These are phyloP conservation scores for Myxozyma geophila DNA, from an alignment of 805 yeast genomes.

Conservation along the genomic window DNA sequence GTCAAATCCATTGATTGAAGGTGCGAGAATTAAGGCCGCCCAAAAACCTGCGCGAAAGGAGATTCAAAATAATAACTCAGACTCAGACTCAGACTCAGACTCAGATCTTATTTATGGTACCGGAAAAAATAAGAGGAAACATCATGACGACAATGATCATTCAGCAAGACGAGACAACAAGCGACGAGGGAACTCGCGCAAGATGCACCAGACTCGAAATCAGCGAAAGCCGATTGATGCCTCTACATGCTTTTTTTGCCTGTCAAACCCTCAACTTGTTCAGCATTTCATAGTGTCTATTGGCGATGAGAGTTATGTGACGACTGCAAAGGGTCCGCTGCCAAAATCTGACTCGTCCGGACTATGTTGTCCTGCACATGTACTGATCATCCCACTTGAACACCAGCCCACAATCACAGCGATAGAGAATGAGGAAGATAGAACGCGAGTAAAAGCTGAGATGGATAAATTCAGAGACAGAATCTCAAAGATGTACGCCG, in stretches of 20 bases:
- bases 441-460: slow-evolving; percentile 50
- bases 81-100: slow-evolving; percentile 1
- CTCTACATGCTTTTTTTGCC: slow-evolving; percentile 72
- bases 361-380: slow-evolving; percentile 75
- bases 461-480: slow-evolving; percentile 26
- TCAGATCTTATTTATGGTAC: slow-evolving; percentile 21
- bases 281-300: slow-evolving; percentile 81
- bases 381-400: slow-evolving; percentile 75
- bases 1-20: slow-evolving; percentile 45
- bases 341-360: slow-evolving; percentile 48
- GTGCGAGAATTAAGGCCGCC: slow-evolving; percentile 13
- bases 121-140: slow-evolving; percentile 7
- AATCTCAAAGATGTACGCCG: slow-evolving; percentile 50
- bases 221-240: slow-evolving; percentile 28
- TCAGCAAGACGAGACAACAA: background rate
- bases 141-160: slow-evolving; percentile 11
- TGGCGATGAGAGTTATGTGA: slow-evolving; percentile 66
- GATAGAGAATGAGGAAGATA: slow-evolving; percentile 41
- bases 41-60: slow-evolving; percentile 1
- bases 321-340: slow-evolving; percentile 87
- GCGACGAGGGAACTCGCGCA: slow-evolving; percentile 21
- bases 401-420: slow-evolving; percentile 58
- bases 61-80: background rate
- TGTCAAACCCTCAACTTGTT: slow-evolving; percentile 76
- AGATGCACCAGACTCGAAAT: slow-evolving; percentile 28